Conservation (phyloP, 805 yeast genomes). For the Candida silvatica region DNA sequence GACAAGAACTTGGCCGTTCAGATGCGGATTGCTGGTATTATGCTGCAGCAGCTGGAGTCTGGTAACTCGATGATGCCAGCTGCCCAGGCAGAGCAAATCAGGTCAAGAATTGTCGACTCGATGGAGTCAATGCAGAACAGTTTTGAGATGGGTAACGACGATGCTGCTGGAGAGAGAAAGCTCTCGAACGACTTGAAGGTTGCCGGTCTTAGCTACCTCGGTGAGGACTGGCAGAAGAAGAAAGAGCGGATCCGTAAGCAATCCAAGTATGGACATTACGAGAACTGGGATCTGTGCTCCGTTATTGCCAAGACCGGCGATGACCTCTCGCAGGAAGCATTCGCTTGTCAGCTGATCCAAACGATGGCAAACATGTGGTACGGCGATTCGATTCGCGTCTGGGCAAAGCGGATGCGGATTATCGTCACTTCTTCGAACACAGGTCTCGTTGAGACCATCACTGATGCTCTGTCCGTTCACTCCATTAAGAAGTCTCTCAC, state of each 20-base stretch:
- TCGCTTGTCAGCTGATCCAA: constrained; percentile 90
- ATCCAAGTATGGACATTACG: constrained; percentile 76
- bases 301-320: constrained; percentile 96
- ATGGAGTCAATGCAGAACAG: constrained; percentile 74
- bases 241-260: constrained; percentile 70
- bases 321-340: constrained; percentile 93
- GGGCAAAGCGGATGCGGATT: constrained; percentile 94
- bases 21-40: constrained; percentile 93
- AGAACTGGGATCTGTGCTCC: constrained; percentile 91
- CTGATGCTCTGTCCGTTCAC: constrained; percentile 88
- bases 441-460: constrained; percentile 93
- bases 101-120: constrained; percentile 59
- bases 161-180: constrained; percentile 85
- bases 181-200: constrained; percentile 87
- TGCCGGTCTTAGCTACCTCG: constrained; percentile 66
- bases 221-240: constrained; percentile 89
- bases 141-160: constrained; percentile 43
- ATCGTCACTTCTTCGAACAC: constrained; percentile 83
- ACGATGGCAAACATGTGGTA: constrained; percentile 85
- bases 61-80: constrained; percentile 39
- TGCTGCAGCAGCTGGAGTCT: constrained; percentile 83
- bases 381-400: constrained; percentile 55
- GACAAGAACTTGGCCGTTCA: constrained; percentile 68
- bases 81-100: constrained; percentile 56
- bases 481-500: constrained; percentile 91